Evolutionary conservation across 139 green algal species (phyloP).

Genomic region (Volvox reticuliferus): DNA sequence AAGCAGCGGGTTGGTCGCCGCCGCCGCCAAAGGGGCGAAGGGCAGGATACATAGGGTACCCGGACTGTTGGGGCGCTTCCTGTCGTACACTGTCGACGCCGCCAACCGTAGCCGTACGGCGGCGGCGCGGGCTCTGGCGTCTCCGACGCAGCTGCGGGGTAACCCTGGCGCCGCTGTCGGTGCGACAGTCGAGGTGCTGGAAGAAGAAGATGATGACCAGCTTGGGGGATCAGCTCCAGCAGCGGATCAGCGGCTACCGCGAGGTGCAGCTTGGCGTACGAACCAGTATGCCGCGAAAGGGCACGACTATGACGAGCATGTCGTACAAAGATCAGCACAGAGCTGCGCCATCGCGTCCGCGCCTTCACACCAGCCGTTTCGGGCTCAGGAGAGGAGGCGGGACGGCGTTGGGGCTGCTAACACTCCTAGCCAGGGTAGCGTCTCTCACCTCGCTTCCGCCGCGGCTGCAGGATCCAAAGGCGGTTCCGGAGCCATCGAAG

Average conservation of each 20-base stretch:
- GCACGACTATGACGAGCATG: background rate
- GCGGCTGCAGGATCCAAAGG: too few species aligned
- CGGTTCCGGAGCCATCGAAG: too few species aligned
- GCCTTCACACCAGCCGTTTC: too few species aligned
- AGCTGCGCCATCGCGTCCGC: background rate
- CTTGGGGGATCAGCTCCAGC: background rate
- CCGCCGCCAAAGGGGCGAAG: background rate
- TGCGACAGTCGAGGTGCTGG: background rate
- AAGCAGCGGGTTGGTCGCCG: background rate
- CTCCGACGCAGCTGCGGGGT: background rate
- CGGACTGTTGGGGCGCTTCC: background rate
- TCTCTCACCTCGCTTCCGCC: too few species aligned
- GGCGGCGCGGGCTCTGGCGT: background rate
- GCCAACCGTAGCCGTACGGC: background rate
- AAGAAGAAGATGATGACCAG: background rate
- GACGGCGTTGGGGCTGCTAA: too few species aligned
- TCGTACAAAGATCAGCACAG: background rate
- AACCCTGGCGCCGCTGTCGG: too few species aligned
- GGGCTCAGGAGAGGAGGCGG: too few species aligned
- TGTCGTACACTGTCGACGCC: slow-evolving; percentile 18
- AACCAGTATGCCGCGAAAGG: too few species aligned
- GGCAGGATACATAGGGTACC: background rate
- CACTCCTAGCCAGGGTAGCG: too few species aligned
- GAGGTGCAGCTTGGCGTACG: too few species aligned
- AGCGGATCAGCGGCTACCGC: background rate